Evolutionary conservation across 768 basidiomycete genomes (phyloP).

Genomic region (Lenzites betulinus): DNA sequence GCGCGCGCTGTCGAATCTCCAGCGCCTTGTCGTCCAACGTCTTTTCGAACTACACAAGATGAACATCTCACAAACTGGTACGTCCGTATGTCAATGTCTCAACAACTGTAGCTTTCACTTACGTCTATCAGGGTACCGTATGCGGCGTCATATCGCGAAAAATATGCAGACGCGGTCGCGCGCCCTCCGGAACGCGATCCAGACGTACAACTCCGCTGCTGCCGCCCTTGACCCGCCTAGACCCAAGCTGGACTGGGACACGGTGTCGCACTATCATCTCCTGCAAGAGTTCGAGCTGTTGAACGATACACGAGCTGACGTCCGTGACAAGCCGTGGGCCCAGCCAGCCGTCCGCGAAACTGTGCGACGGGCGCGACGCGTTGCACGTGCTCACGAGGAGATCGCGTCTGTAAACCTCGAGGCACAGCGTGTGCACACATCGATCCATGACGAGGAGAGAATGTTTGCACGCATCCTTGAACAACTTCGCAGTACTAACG

Average conservation of each 20-base stretch:
- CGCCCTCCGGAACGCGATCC: slow-evolving; percentile 29
- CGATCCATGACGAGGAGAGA: slow-evolving; percentile 26
- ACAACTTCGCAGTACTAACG: not conserved
- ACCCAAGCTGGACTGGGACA: slow-evolving; percentile 25
- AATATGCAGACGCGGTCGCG: slow-evolving; percentile 19
- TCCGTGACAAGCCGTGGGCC: slow-evolving; percentile 31
- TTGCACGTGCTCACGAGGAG: slow-evolving; percentile 28
- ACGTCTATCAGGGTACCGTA: slow-evolving; percentile 27
- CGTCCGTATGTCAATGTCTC: too few species aligned
- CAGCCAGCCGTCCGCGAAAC: slow-evolving; percentile 25
- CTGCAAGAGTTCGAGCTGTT: slow-evolving; percentile 35
- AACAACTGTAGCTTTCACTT: not conserved
- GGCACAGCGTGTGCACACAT: slow-evolving; percentile 29
- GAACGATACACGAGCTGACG: slow-evolving; percentile 26
- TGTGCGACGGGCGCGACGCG: slow-evolving; percentile 23
- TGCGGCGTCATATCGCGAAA: slow-evolving; percentile 34
- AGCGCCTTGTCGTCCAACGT: slow-evolving; percentile 36
- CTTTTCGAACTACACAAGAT: slow-evolving; percentile 42
- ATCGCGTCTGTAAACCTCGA: slow-evolving; percentile 27
- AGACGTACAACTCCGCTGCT: slow-evolving; percentile 33
- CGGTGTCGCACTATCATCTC: slow-evolving; percentile 31
- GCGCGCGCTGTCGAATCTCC: slow-evolving; percentile 35
- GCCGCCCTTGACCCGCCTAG: slow-evolving; percentile 23
- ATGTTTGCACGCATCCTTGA: not conserved
- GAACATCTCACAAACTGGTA: slow-evolving; percentile 39